Base-by-base conservation (phyloP, 163 green algal genomes). In the Chlorella variabilis region DNA sequence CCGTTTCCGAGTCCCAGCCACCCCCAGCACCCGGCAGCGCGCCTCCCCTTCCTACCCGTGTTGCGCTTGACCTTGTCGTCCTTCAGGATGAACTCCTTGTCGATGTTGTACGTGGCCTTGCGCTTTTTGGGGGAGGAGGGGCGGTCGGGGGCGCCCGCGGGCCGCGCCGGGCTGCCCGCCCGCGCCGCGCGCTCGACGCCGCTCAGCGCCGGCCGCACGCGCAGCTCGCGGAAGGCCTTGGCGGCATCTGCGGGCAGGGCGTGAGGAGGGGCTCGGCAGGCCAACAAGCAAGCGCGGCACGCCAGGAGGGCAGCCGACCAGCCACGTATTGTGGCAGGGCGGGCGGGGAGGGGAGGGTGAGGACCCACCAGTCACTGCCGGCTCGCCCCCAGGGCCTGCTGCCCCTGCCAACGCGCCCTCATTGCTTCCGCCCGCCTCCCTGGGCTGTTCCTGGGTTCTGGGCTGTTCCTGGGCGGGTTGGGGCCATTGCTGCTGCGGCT, bases 21-120 rank as follows among this genome's bases (percentile, higher is more conserved):
- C n/a, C n/a, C 27, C 61, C n/a, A 23, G n/a, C 59, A 69, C 3
- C 11, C 61, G 23, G 15, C 54, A 62, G 54, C 54, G 13, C 54
- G 25, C n/a, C n/a, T n/a, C n/a, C n/a, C n/a, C n/a, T n/a, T n/a
- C 71, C 11, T 23, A 61, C 80, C 80, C 34, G 80, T 76, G 63
- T 71, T 81, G 48, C 63, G 66, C 9, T 78, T 78, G n/a, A 77
- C 65, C 59, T 84, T 78, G 68, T 84, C 78, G 33, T 84, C 78
- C 68, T 78, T 74, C 56, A 84, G 78, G 23, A 84, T 78, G 54
- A 84, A 85, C 74, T 85, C 80, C 58, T 85, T 80, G 39, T 85
- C 69, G 0, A 85, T 63, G 29, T 68, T 77, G 54, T 42, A 75
- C 4, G 41, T 34, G 25, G 82, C 81, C 61, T 83, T 83, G 34